Evolutionary conservation across 176 grass and related monocot species (phyloP), one percentile per base, ranked within the genome.

Genomic region (Cocos nucifera): DNA sequence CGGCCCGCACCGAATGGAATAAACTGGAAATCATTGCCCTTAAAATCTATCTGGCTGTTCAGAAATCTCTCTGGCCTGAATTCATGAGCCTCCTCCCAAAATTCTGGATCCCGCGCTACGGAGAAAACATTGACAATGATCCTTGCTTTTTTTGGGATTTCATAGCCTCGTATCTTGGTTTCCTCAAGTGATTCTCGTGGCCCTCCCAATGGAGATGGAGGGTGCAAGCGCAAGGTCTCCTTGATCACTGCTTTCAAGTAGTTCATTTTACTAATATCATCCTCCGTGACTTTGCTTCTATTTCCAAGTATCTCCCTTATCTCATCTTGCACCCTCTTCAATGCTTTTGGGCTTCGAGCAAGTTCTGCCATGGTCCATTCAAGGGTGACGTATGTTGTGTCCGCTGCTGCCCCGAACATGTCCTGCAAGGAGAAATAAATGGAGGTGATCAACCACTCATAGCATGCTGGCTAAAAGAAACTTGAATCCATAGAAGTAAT

Each of bases 311-410:
- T 12, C 0, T 51, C 65, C 54, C 78, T 71, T 54, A 85, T 22
- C 59, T 86, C 78, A 0, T 56, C 39, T 62, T 79, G 44, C 0
- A 71, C 75, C 51, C 20, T 83, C 1, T 50, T 50, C 79, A 83
- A 80, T 56, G 71, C 64, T 27, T 39, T 20, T 59, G 83, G 82
- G 49, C 77, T 69, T 26, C 71, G 79, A 17, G 79, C 14, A 1
- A 90, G 67, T 32, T 82, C 56, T 3, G 79, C 76, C 87, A 90
- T 83, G 17, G 70, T 44, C 82, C 79, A 83, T 26, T 86, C 82
- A 39, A 83, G 39, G 4, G 56, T 6, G 17, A 70, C 67, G 25
- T 20, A 79, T 5, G 44, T 28, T 6, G 79, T 86, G n/a, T 79
- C 79, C 1, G 24, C 83, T 22, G 75, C 79, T 21, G 0, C 79